Evolutionary conservation across 176 grass and related monocot species (phyloP), one percentile per base, ranked within the genome.

Genomic region (Bromus sterilis): DNA sequence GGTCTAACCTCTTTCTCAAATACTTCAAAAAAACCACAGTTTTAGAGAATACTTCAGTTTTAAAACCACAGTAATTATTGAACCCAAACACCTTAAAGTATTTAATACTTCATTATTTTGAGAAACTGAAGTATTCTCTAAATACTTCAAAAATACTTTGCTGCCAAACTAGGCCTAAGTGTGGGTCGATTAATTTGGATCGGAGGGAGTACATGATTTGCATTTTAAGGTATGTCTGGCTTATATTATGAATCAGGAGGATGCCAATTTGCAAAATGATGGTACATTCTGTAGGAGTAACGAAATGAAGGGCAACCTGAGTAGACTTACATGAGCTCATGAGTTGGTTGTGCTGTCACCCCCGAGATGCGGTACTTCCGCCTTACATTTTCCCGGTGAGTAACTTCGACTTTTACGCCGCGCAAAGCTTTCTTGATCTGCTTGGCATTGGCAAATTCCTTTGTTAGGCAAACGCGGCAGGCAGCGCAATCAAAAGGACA

Each of bases 341-440:
- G 93, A 66, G 97, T 99, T 77, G 97, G 93, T 77, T 93, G 93
- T 0, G 93, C 78, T 28, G 97, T 99, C 25, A 99, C 56, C 13
- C 97, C 91, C 6, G 97, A 94, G 74, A 99, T 95, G 57, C 97
- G 93, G 60, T 99, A 99, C 78, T 99, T 99, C 30, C 97, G 89
- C 83, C 97, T 89, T 75, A 99, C 97, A 82, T 94, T 96, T 85
- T 89, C 97, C 63, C 97, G 85, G 75, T 99, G 97, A 89, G 97
- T 99, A 76, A 99, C 97, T 75, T 99, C 97, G 43, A 99, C 93
- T 92, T 99, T 99, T 40, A 99, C 93, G 0, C 97, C 97, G 43
- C 97, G 86, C 62, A 99, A 53, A 51, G 93, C 93, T 59, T 91
- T 99, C 83, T 99, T 99, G 59, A 99, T 93, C 97, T 99, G 91